Conservation (phyloP, 768 basidiomycete genomes). For the Pisolithus marmoratus region DNA sequence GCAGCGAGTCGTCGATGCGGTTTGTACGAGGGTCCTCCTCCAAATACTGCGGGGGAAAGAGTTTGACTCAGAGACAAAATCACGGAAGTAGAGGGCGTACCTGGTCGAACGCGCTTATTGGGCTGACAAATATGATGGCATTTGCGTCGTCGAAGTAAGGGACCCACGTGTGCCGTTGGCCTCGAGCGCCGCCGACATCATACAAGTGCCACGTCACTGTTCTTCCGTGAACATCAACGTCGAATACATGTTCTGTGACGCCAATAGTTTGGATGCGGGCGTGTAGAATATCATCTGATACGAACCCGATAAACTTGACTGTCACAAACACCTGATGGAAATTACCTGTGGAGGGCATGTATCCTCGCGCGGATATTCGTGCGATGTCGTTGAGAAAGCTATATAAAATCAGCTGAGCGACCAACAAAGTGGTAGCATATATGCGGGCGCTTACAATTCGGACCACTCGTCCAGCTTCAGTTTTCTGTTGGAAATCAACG, state of each 20-base stretch:
- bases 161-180: constrained; percentile 75
- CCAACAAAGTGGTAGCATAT: constrained; percentile 12
- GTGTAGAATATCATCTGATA: constrained; percentile 75
- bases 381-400: constrained; percentile 74
- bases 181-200: constrained; percentile 68
- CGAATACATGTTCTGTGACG: constrained; percentile 78
- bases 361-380: constrained; percentile 63
- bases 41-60: constrained; percentile 50
- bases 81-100: constrained; percentile 25
- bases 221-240: constrained; percentile 75
- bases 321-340: constrained; percentile 15
- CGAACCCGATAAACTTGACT: constrained; percentile 20
- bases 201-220: constrained; percentile 68
- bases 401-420: constrained; percentile 1
- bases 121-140: constrained; percentile 76
- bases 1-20: constrained; percentile 83
- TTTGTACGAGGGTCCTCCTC: constrained; percentile 85
- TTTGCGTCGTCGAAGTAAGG: constrained; percentile 63
- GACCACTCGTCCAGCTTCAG: constrained; percentile 83
- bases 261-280: constrained; percentile 92
- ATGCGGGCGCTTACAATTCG: constrained; percentile 62
- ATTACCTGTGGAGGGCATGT: constrained; percentile 71
- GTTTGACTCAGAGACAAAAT: constrained; percentile 2
- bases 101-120: constrained; percentile 77
- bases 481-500: constrained; percentile 59